Base-by-base conservation (phyloP, 768 basidiomycete genomes). In the Neoboletus brunneissimus region DNA sequence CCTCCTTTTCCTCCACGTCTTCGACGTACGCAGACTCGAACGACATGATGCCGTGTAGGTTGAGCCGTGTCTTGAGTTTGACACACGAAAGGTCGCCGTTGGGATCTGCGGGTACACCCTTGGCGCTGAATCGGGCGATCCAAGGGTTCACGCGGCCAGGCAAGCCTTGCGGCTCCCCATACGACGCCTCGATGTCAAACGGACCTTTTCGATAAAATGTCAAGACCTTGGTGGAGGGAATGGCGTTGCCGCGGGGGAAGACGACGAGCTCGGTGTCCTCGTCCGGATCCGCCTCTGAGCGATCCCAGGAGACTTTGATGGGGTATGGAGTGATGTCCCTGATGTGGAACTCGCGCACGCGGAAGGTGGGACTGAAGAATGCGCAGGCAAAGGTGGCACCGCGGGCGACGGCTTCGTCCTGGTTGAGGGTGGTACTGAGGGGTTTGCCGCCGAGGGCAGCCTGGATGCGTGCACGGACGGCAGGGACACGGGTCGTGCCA, bases 321-420 rank as follows among this genome's bases (percentile, higher is more conserved):
- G 94, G 86, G 79, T 91, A 97, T 44, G 84, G 79, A 54, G 87
- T 81, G 75, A 91, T 85, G 73, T 99, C 97, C 70, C 86, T 83
- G 57, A 94, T 77, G 67, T 84, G 79, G 81, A 99, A 99, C 59
- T 98, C 95, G 62, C 94, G 89, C 34, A 98, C 96, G 61, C 93
- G 90, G 90, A 98, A 99, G 51, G 94, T 87, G 64, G 97, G 97
- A 32, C 94, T 97, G 62, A 97, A 88, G 80, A 93, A 93, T 29
- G 97, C 96, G 70, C 96, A 98, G 37, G 94, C 86, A 72, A 99
- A 97, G 53, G 97, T 98, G 49, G 94, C 91, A 41, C 96, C 97
- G 44, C 96, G 91, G 10, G 93, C 94, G 64, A 94, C 81, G 57
- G 97, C 95, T 77, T 98, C 97, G 64, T 98, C 97, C 77, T 95